Base-by-base conservation (phyloP, 805 yeast species). In the Candida sakaeoensis region DNA sequence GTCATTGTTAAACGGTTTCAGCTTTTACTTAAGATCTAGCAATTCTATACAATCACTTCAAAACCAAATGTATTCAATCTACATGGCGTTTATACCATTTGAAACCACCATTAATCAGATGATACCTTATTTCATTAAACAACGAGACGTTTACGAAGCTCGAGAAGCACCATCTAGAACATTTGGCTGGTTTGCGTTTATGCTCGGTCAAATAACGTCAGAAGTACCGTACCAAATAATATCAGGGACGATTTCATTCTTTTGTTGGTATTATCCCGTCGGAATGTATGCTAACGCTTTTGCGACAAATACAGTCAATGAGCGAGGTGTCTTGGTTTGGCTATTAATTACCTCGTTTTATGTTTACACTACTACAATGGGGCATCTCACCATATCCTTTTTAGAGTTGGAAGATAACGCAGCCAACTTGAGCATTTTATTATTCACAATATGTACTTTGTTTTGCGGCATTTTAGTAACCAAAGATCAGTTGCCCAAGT, bases 401-500 rank as follows among this genome's bases (percentile, higher is more conserved):
- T 8, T 24, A 10, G 39, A 36, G 21, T 19, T 36, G 21, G 33
- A 24, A 7, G 80, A 82, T 34, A 70, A 85, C 18, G 88, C 88
- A 9, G 75, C 78, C 33, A 79, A 80, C 39, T 59, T 82, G 31
- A 63, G 72, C 39, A 72, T 82, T 30, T 58, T 83, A 47, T 59
- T 76, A 45, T 73, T 77, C 55, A 65, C 82, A 28, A 73, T 83
- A 54, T 59, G 75, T 51, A 69, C 82, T 40, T 64, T 80, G 16
- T 84, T 85, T 65, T 72, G 85, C 58, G 88, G 89, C 64, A 82
- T 82, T 41, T 65, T 80, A 42, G 86, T 80, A 51, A 75, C 80
- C 13, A 62, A 63, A 8, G 27, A 45, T 3, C 59, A 68, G 39
- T 73, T 85, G 79, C 93, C 95, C 9, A 79, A 85, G 1, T 86